A percentile compares a stretch with the other conserved stretches of the same genome.
These are phyloP conservation scores for Adansonia madagascariensis DNA, from an alignment of 441 rosid genomes.

Conservation along the genomic window DNA sequence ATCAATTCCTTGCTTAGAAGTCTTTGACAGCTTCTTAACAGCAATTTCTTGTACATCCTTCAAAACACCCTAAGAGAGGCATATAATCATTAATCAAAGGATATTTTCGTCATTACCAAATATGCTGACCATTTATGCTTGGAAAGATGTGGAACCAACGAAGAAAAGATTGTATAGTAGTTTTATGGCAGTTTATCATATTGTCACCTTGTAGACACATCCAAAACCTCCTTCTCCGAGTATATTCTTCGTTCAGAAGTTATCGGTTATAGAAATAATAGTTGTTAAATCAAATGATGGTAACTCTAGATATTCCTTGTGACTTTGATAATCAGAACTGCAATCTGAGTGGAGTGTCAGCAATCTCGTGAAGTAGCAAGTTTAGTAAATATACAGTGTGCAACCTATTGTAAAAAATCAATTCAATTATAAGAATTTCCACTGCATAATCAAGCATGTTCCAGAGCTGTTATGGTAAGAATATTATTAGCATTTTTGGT, in stretches of 20 bases:
- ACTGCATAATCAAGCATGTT: too few relatives aligned
- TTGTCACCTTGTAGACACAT: constrained; percentile 43
- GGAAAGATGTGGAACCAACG: too few relatives aligned
- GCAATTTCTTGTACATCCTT: constrained; percentile 40
- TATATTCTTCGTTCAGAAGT: constrained; percentile 36
- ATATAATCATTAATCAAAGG: background rate
- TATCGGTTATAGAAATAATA: constrained; percentile 33
- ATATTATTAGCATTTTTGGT: too few relatives aligned
- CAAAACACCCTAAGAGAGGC: constrained; percentile 30
- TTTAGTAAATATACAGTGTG: background rate
- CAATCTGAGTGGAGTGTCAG: background rate
- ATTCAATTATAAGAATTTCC: too few relatives aligned
- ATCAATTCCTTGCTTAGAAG: constrained; percentile 34
- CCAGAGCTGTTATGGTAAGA: too few relatives aligned
- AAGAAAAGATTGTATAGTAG: background rate
- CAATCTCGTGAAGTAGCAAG: background rate
- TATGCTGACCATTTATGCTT: background rate
- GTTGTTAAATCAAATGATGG: constrained; percentile 29
- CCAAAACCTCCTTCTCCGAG: constrained; percentile 46
- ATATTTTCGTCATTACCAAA: background rate
- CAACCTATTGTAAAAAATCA: background rate
- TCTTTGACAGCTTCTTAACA: constrained; percentile 35
- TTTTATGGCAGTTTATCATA: background rate
- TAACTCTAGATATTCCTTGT: constrained; percentile 33
- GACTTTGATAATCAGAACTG: background rate